Conservation (phyloP, 1,284 basidiomycete genomes). For the Apiotrichum gamsii region DNA sequence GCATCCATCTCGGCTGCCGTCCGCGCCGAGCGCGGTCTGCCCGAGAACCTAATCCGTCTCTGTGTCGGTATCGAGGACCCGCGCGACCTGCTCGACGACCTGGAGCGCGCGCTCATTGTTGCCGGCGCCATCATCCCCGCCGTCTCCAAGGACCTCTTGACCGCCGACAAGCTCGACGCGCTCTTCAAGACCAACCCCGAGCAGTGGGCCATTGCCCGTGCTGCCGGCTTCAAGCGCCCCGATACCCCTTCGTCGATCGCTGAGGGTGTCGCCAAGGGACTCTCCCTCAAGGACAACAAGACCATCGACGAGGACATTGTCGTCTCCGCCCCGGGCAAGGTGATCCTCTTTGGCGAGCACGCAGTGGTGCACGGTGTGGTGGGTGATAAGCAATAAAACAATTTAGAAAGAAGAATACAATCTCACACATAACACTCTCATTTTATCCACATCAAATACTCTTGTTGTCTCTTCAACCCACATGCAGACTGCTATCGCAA, state of each 20-base stretch:
- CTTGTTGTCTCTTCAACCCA: slow-evolving; percentile 11
- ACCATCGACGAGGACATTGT: slow-evolving; percentile 54
- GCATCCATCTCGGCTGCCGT: slow-evolving; percentile 43
- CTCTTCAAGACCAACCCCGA: slow-evolving; percentile 35
- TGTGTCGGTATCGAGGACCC: slow-evolving; percentile 98
- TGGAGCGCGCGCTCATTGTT: slow-evolving; percentile 83
- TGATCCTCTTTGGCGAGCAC: slow-evolving; percentile 98
- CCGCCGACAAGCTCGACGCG: slow-evolving; percentile 25
- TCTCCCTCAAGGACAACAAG: slow-evolving; percentile 23
- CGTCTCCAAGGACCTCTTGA: slow-evolving; percentile 25
- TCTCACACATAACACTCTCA: slow-evolving; percentile 7
- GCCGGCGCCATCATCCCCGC: slow-evolving; percentile 70
- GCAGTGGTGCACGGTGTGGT: slow-evolving; percentile 97
- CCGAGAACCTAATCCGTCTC: slow-evolving; percentile 88
- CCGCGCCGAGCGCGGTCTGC: slow-evolving; percentile 54
- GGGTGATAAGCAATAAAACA: slow-evolving; percentile 46
- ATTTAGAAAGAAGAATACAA: background rate
- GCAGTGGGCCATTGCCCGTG: slow-evolving; percentile 43
- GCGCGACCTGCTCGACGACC: slow-evolving; percentile 86
- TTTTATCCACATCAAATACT: background rate
- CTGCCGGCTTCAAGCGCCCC: slow-evolving; percentile 37
- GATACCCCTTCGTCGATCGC: slow-evolving; percentile 26
- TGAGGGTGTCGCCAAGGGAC: slow-evolving; percentile 30
- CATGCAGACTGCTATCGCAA: slow-evolving; percentile 81
- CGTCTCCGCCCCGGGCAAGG: slow-evolving; percentile 93